Percentiles rank a stretch among this genome's conserved stretches.
These are phyloP conservation scores for Leccinum incarnatum DNA, from an alignment of 768 basidiomycete species.

Conservation along the genomic window DNA sequence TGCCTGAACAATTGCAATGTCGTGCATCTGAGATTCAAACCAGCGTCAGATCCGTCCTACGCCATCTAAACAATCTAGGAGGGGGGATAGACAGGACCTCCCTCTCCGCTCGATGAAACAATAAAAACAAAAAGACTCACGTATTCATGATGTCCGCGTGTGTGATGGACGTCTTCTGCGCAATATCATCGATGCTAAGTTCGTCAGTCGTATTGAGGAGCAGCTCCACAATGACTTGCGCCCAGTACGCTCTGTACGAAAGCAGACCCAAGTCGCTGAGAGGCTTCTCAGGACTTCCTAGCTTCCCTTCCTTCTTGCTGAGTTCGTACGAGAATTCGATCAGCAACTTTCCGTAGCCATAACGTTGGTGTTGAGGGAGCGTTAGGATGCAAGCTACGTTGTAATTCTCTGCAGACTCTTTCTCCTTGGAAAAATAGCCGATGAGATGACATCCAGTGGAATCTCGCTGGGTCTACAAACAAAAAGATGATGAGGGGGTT, in stretches of 20 bases:
- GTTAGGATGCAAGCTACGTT: conserved; percentile 99
- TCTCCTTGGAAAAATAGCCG: conserved; percentile 99
- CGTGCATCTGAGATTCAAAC: conserved; percentile 63
- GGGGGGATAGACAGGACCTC: background rate
- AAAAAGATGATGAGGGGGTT: background rate
- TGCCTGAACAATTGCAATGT: conserved; percentile 94
- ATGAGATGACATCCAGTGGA: conserved; percentile 89
- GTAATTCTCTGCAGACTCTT: conserved; percentile 96
- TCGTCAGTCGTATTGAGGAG: conserved; percentile 69
- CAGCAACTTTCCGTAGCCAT: conserved; percentile 91
- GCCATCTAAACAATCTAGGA: background rate
- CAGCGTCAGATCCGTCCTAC: conserved; percentile 7
- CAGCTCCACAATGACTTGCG: conserved; percentile 91
- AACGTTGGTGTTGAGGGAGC: conserved; percentile 96
- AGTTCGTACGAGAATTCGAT: conserved; percentile 99
- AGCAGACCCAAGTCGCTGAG: conserved; percentile 91
- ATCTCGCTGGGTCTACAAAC: conserved; percentile 71
- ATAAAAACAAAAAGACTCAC: conserved; percentile 48
- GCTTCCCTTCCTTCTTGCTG: conserved; percentile 92
- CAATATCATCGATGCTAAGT: conserved; percentile 94
- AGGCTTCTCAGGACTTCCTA: conserved; percentile 97
- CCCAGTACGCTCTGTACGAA: conserved; percentile 95
- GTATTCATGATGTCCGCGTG: conserved; percentile 98
- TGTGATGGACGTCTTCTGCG: conserved; percentile 91
- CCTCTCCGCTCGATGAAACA: background rate